phyloP scores from a whole-genome alignment of 2,329 filamentous ascomycete genomes.

The Penicillium aurantiogriseum region DNA sequence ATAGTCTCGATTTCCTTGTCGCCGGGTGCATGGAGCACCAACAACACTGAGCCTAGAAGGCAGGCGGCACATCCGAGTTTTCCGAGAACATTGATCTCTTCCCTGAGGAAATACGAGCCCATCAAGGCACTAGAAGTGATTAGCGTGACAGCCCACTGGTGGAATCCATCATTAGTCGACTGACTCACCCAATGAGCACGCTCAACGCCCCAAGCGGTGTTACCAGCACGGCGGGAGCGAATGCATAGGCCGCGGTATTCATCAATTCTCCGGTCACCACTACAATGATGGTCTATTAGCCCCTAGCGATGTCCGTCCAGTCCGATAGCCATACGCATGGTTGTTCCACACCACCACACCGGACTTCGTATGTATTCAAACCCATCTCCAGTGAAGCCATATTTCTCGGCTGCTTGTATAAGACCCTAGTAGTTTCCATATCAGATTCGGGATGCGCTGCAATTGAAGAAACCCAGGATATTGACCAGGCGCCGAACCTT shows the following conservation, averaged over 20 bases:
- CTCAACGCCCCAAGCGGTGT: conserved; percentile 91
- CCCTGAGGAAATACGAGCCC: conserved; percentile 89
- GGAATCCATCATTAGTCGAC: neutral
- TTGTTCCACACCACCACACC: conserved; percentile 92
- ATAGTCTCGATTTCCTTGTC: conserved; percentile 89
- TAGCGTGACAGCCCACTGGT: conserved; percentile 10
- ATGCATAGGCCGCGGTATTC: conserved; percentile 97
- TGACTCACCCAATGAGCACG: conserved; percentile 74
- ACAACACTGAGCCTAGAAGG: conserved; percentile 91
- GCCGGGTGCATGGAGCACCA: conserved; percentile 92
- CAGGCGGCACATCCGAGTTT: conserved; percentile 96
- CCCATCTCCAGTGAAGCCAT: conserved; percentile 95
- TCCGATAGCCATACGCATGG: conserved; percentile 61
- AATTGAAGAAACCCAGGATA: neutral
- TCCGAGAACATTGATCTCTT: conserved; percentile 84
- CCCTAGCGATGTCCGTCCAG: conserved; percentile 21
- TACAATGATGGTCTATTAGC: conserved; percentile 38
- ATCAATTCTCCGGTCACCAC: conserved; percentile 91
- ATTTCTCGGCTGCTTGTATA: conserved; percentile 81
- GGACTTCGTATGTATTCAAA: conserved; percentile 83
- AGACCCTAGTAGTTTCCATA: conserved; percentile 63
- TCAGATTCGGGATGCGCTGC: conserved; percentile 15
- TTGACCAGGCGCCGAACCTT: neutral
- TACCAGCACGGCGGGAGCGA: conserved; percentile 94
- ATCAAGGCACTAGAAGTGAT: conserved; percentile 68